Conservation (phyloP, 164 flowering plant genomes). For the Vitis rotundifolia region DNA sequence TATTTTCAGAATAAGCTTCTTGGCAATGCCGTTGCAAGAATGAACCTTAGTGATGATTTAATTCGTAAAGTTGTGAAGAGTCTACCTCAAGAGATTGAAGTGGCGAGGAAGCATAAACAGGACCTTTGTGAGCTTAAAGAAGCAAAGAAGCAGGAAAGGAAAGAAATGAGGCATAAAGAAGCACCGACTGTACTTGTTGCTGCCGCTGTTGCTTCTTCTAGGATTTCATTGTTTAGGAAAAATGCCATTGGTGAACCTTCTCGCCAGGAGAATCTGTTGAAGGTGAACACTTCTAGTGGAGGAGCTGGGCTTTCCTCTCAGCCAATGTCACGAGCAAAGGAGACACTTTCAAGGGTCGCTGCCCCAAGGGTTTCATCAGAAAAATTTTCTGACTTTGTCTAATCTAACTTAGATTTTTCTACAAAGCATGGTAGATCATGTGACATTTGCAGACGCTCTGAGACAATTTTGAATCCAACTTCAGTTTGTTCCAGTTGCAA, state of each 20-base stretch:
- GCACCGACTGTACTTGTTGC: constrained; percentile 96
- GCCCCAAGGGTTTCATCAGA: constrained; percentile 49
- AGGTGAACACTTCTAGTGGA: constrained; percentile 37
- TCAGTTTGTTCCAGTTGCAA: constrained; percentile 87
- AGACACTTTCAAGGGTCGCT: constrained; percentile 56
- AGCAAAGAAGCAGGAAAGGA: constrained; percentile 86
- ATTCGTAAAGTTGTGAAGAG: constrained; percentile 53
- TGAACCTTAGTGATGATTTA: constrained; percentile 61
- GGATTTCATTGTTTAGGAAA: constrained; percentile 78
- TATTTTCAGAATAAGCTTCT: constrained; percentile 73
- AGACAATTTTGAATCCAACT: constrained; percentile 64
- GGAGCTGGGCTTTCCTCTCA: constrained; percentile 52
- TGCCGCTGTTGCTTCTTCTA: constrained; percentile 95
- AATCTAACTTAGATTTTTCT: constrained; percentile 37
- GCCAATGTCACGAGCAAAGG: constrained; percentile 61
- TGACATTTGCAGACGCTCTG: constrained; percentile 82
- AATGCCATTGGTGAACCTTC: constrained; percentile 67
- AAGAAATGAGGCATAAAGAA: constrained; percentile 83
- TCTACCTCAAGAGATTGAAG: constrained; percentile 73
- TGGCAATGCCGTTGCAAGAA: constrained; percentile 50
- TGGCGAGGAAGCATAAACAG: constrained; percentile 58
- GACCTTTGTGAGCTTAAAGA: constrained; percentile 80
- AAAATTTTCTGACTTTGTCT: constrained; percentile 42
- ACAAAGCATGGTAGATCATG: constrained; percentile 66
- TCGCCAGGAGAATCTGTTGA: constrained; percentile 49